Evolutionary conservation across 345 rosid genomes (phyloP).

Genomic region (Bretschneidera sinensis): DNA sequence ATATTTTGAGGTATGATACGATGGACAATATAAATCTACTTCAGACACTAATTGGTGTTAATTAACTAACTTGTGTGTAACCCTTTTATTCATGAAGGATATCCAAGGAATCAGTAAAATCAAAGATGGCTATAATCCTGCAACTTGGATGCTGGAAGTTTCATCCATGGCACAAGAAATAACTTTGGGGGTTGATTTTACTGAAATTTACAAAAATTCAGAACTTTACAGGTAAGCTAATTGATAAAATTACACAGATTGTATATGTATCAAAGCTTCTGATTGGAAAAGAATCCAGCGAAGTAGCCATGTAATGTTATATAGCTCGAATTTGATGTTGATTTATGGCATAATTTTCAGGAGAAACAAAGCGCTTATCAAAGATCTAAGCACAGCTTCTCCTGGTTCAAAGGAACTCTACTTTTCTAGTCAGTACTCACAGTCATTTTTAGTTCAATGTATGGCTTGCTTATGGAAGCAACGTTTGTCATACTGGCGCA

Average conservation of each 20-base stretch:
- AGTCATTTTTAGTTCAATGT: slow-evolving; percentile 48
- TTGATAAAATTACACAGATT: no score
- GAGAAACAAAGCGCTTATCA: slow-evolving; percentile 62
- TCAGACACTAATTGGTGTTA: background rate
- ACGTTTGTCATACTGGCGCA: slow-evolving; percentile 74
- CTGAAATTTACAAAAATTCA: slow-evolving; percentile 51
- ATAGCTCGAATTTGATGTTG: no score
- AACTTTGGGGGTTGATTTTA: slow-evolving; percentile 55
- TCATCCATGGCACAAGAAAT: slow-evolving; percentile 52
- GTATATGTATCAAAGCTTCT: background rate
- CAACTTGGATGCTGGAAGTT: slow-evolving; percentile 88
- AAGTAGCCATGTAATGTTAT: no score
- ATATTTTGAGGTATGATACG: slow-evolving; percentile 57
- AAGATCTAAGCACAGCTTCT: slow-evolving; percentile 48
- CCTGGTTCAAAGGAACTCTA: slow-evolving; percentile 55
- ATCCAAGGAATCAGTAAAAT: slow-evolving; percentile 56
- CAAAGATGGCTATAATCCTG: slow-evolving; percentile 75
- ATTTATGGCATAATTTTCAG: no score
- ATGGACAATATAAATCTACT: background rate
- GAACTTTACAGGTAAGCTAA: slow-evolving; percentile 46
- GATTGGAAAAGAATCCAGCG: no score
- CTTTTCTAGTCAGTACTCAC: slow-evolving; percentile 48
- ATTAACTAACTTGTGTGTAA: no score
- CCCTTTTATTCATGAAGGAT: slow-evolving; percentile 27
- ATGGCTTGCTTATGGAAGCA: slow-evolving; percentile 77